Evolutionary conservation across 176 grass and related monocot species (phyloP).

Genomic region (Musa troglodytarum): DNA sequence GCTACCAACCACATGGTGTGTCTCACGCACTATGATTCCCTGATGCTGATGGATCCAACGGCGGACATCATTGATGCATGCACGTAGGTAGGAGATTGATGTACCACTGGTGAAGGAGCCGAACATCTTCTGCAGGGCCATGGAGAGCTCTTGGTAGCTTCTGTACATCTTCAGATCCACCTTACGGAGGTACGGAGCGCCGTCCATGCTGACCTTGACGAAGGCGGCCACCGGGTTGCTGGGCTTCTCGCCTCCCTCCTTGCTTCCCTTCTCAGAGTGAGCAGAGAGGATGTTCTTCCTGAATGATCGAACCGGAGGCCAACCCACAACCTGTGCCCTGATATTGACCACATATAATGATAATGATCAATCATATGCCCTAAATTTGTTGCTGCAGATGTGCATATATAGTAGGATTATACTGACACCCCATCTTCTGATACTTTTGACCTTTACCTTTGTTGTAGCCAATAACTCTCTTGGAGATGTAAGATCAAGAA

Average conservation of each 20-base stretch:
- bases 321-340: constrained; percentile 73
- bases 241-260: constrained; percentile 14
- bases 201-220: constrained; percentile 99
- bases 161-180: constrained; percentile 86
- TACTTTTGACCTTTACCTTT: background rate
- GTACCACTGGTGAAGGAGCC: constrained; percentile 54
- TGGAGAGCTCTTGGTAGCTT: constrained; percentile 86
- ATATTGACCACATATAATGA: background rate
- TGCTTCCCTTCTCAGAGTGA: constrained; percentile 25
- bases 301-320: constrained; percentile 61
- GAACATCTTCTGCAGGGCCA: constrained; percentile 83
- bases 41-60: background rate
- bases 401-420: background rate
- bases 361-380: background rate
- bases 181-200: constrained; percentile 86
- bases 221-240: constrained; percentile 24
- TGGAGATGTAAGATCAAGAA: too few relatives aligned
- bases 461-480: too few relatives aligned
- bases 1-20: background rate
- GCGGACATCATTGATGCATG: background rate
- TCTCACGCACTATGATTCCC: background rate
- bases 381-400: too few relatives aligned
- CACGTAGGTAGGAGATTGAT: too few relatives aligned
- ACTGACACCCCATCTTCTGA: too few relatives aligned
- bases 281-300: constrained; percentile 55